Base-by-base conservation (phyloP, 2,329 filamentous ascomycete species). In the Sarocladiaceae sp. region DNA sequence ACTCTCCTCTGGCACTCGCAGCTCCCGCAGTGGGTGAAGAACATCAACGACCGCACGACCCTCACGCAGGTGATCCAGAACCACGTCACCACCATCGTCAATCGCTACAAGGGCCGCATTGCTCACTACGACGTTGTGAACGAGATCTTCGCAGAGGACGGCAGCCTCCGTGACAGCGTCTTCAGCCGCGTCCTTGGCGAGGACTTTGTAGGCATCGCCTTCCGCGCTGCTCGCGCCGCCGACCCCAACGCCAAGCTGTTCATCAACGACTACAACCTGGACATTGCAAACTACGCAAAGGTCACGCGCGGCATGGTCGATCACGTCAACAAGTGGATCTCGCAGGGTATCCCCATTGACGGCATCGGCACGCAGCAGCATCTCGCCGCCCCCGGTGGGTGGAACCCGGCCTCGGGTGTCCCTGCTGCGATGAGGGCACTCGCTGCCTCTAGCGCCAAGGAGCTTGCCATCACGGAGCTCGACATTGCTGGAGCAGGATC, bases 191-290 rank as follows among this genome's bases (percentile, higher is more conserved):
- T 87, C 2, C 72, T 88, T 4, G 83, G 83, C 34, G 82, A 86
- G 64, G 74, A 76, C 59, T 87, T 83, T 56, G 77, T 88, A 44
- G 67, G 69, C 18, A 82, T 85, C 54, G 83, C 83, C 27, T 88
- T 88, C 65, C 70, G 76, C 43, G 77, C 83, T 10, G 84, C 85
- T 16, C 74, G 76, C 43, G 69, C 70, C 7, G 82, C 80, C 12
- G 84, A 88, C 58, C 81, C 83, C 2, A 55, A 63, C 45, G 82
- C 80, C 3, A 83, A 82, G 63, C 70, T 88, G 31, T 89, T 85
- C 68, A 85, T 88, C 65, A 89, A 88, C 63, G 83, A 88, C 60
- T 78, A 73, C 64, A 85, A 84, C 66, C 73, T 85, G 43, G 82
- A 85, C 63, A 68, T 62, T 33, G 71, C 80, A 15, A 70, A 53